Base-by-base conservation (phyloP, 371 early-diverging fungal species). In the Haplosporangium sp. region DNA sequence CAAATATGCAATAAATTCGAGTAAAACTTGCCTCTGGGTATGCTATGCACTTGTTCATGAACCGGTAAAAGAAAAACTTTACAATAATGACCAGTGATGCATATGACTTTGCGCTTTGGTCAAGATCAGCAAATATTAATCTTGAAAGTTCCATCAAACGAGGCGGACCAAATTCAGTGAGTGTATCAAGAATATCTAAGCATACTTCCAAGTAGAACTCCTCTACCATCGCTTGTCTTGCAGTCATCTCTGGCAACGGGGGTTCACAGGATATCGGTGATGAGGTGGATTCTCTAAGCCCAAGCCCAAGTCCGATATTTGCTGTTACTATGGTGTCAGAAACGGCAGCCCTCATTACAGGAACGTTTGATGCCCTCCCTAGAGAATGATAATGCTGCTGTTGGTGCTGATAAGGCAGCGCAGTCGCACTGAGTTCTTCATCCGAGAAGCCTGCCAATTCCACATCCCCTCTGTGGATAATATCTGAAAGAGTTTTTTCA, bases 51-150 rank as follows among this genome's bases (percentile, higher is more conserved):
- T 82, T 76, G 69, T 83, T 84, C 71, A 85, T 74, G 67, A 85
- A 85, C 10, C 83, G 78, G 50, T 79, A 84, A 64, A 84, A 85
- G 70, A 85, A 84, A 60, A 84, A 85, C 55, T 85, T 84, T 57
- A 85, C 71, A 55, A 84, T 69, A 39, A 85, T 74, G 47, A 83
- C 69, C 47, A 84, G 45, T 4, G 76, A 81, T 2, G 84, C 86
- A 61, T 85, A 83, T 17, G 83, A 59, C 38, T 66, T 84, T 19
- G 75, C 61, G 27, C 68, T 45, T n/a, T 61, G 67, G 35, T 84
- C 74, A 17, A 85, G 38, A 9, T 76, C 72, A 0, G 55, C 63
- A 47, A 84, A 70, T 40, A 85, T 75, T 59, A 74, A 27, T 11
- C 68, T 76, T 0, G 82, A 73, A 19, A 85, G 71, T 57, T 71